Conservation (phyloP, 2,329 filamentous ascomycete species). For the Torrubiella hemipterigena region DNA sequence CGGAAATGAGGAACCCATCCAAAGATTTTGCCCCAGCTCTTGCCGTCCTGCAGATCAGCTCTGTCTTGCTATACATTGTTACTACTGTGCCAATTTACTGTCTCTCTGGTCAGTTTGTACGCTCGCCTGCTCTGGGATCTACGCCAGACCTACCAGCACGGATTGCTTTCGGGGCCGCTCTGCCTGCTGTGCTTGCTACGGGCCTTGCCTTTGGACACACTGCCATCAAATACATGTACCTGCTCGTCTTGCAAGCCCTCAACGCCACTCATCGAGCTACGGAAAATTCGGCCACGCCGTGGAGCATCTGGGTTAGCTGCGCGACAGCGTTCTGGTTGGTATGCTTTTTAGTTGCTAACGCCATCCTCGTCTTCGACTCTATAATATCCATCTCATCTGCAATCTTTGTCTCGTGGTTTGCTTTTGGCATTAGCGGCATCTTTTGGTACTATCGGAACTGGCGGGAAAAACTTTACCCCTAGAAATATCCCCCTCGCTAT, state of each 20-base stretch:
- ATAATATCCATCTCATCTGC: conserved; percentile 23
- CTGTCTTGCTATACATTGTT: conserved; percentile 19
- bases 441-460: conserved; percentile 25
- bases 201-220: conserved; percentile 19
- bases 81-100: conserved; percentile 19
- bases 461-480: conserved; percentile 15
- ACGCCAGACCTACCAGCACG: conserved; percentile 18
- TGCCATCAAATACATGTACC: conserved; percentile 20
- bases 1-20: conserved; percentile 19
- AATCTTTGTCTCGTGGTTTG: conserved; percentile 23
- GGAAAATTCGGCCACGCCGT: conserved; percentile 18
- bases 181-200: conserved; percentile 18
- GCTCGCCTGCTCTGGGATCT: conserved; percentile 20
- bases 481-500: conserved; percentile 16
- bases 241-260: conserved; percentile 18
- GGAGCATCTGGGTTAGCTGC: conserved; percentile 21
- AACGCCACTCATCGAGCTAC: conserved; percentile 20
- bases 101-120: conserved; percentile 17
- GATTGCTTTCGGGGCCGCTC: conserved; percentile 17
- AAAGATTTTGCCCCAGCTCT: conserved; percentile 19
- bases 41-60: conserved; percentile 18
- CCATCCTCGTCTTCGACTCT: conserved; percentile 24
- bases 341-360: conserved; percentile 22
- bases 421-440: conserved; percentile 21
- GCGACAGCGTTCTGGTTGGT: conserved; percentile 21